Evolutionary conservation across 23 red algal species (phyloP).

Genomic region (Gracilaria domingensis): DNA sequence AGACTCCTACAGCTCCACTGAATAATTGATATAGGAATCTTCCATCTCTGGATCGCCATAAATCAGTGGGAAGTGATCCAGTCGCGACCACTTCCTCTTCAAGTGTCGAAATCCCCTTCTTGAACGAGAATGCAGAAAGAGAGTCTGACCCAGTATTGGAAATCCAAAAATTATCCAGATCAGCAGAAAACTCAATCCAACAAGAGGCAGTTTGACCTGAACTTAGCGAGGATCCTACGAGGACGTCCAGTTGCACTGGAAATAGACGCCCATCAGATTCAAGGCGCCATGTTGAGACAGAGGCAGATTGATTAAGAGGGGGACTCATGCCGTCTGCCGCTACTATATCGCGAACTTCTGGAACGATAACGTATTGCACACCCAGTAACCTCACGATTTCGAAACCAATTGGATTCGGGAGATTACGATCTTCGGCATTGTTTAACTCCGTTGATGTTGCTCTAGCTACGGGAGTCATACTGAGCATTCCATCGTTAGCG

Average conservation of each 20-base stretch:
- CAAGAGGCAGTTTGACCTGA: slow-evolving; percentile 16
- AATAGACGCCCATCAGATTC: neutral
- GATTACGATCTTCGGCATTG: slow-evolving; percentile 45
- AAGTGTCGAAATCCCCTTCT: neutral
- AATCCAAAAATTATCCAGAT: slow-evolving; percentile 27
- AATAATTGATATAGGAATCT: slow-evolving; percentile 42
- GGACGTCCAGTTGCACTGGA: slow-evolving; percentile 47
- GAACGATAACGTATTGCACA: slow-evolving; percentile 28
- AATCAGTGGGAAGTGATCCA: slow-evolving; percentile 23
- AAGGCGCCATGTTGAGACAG: slow-evolving; percentile 40
- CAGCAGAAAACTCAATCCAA: slow-evolving; percentile 32
- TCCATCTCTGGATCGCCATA: slow-evolving; percentile 35
- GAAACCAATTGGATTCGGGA: slow-evolving; percentile 29
- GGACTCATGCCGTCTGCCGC: slow-evolving; percentile 13
- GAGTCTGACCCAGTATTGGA: slow-evolving; percentile 27
- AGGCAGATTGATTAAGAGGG: neutral
- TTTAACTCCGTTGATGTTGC: slow-evolving; percentile 31
- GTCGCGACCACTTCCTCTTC: slow-evolving; percentile 20
- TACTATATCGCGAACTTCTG: slow-evolving; percentile 20
- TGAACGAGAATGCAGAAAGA: slow-evolving; percentile 39
- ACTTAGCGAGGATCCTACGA: neutral
- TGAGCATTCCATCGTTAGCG: slow-evolving; percentile 17
- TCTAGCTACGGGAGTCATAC: slow-evolving; percentile 6
- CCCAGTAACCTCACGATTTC: slow-evolving; percentile 4
- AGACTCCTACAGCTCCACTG: slow-evolving; percentile 28